These are phyloP conservation scores for Vigna mungo DNA, from an alignment of 306 rosid species.

Conservation along the genomic window DNA sequence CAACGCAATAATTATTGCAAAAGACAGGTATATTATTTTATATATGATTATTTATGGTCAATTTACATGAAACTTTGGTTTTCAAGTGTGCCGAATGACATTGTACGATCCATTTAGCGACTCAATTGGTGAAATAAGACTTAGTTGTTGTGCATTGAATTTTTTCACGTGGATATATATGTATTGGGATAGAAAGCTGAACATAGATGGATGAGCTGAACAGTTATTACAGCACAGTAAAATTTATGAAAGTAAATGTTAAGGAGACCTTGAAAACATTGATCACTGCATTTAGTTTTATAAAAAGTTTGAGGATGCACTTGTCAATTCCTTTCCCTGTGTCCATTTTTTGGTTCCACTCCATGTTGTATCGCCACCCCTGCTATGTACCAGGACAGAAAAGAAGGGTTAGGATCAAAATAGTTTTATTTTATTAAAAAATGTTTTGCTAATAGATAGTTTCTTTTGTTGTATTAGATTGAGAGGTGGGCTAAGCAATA, in stretches of 20 bases:
- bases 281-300: slow-evolving; percentile 22
- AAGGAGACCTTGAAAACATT: background rate
- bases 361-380: background rate
- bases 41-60: slow-evolving; percentile 5
- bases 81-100: background rate
- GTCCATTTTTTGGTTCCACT: background rate
- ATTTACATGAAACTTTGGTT: background rate
- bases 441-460: background rate
- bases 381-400: background rate
- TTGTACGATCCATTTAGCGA: background rate
- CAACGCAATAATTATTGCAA: slow-evolving; percentile 76
- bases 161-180: background rate
- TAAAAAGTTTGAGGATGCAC: background rate
- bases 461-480: slow-evolving; percentile 59
- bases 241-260: slow-evolving; percentile 25
- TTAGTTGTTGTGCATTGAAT: background rate
- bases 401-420: slow-evolving; percentile 26
- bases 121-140: background rate
- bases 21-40: slow-evolving; percentile 69
- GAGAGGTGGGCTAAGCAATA: slow-evolving; percentile 97
- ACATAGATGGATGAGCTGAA: slow-evolving; percentile 10
- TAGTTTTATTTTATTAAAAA: slow-evolving; percentile 25
- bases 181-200: slow-evolving; percentile 3
- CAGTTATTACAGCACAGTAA: slow-evolving; percentile 16
- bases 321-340: background rate